These are phyloP conservation scores for Myriosclerotinia scirpicola DNA, from an alignment of 2,329 filamentous ascomycete genomes.

Conservation along the genomic window DNA sequence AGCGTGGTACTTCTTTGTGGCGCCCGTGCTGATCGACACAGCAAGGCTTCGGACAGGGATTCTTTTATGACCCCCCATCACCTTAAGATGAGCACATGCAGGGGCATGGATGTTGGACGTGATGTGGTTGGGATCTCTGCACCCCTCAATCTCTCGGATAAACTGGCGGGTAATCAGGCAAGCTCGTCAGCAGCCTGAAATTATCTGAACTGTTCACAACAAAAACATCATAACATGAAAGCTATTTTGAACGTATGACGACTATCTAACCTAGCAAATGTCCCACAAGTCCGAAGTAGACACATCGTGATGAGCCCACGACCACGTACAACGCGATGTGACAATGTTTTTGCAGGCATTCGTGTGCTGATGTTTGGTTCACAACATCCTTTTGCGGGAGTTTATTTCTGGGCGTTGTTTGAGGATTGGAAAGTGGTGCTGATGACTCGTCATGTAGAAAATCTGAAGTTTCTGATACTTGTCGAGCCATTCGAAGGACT, in stretches of 20 bases:
- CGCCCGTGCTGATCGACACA: constrained; percentile 24
- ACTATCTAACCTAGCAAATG: constrained; percentile 18
- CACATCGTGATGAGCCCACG: constrained; percentile 11
- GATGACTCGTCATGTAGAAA: constrained; percentile 19
- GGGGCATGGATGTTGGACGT: constrained; percentile 23
- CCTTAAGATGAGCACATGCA: constrained; percentile 25
- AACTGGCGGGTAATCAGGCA: constrained; percentile 24
- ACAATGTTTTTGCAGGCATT: constrained; percentile 17
- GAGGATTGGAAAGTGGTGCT: constrained; percentile 18
- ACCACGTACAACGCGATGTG: constrained; percentile 15
- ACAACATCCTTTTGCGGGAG: constrained; percentile 17
- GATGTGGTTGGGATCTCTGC: constrained; percentile 22
- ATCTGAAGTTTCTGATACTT: constrained; percentile 3
- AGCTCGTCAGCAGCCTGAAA: constrained; percentile 23
- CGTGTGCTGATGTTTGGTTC: constrained; percentile 16
- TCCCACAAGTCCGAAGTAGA: constrained; percentile 20
- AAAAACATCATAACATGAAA: constrained; percentile 16
- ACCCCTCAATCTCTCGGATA: constrained; percentile 27
- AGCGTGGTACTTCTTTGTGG: constrained; percentile 24
- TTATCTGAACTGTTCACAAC: constrained; percentile 5
- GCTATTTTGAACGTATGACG: constrained; percentile 10
- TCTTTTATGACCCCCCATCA: constrained; percentile 24
- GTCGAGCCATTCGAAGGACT: constrained; percentile 5
- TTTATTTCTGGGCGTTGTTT: constrained; percentile 23
- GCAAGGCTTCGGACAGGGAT: constrained; percentile 18